Base-by-base conservation (phyloP, 2,329 filamentous ascomycete species). In the Hirsutella thompsonii region DNA sequence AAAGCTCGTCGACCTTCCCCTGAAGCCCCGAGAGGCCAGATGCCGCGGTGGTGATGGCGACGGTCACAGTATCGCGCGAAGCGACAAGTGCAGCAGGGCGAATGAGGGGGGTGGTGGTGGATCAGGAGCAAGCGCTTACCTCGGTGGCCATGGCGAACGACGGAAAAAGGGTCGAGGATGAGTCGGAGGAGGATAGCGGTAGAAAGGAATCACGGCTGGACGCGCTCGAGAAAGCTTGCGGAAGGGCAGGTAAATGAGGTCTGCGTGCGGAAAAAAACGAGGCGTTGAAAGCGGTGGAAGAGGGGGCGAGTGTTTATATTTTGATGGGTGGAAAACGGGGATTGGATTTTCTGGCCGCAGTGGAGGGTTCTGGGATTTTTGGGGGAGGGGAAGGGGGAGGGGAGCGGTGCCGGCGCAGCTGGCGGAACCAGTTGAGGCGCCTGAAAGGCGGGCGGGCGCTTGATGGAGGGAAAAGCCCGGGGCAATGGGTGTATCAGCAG, bases 141-240 rank as follows among this genome's bases (percentile, higher is more conserved):
- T 60, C 58, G 47, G 55, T 58, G 43, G 58, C 46, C 58, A 60
- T 60, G 40, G 41, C 50, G 41, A 39, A 35, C 45, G 40, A 47
- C 40, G 39, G 30, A 30, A 32, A 34, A 20, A 28, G 30, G 21
- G 21, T 8, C 9, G 30, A 19, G 13, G 21, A n/a, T 29, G 23
- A 16, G n/a, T 36, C n/a, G n/a, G 26, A 14, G 32, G 6, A 20
- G n/a, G 21, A 11, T 18, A 32, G 30, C 20, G 37, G 21, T 8
- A 16, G 16, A 32, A 23, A 35, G 36, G 37, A 18, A 32, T 36
- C 44, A 44, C 46, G 50, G 41, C 46, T 46, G 46, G 44, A 45
- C 32, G 32, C 44, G 45, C 43, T 44, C 38, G 40, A 32, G 46
- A 11, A 42, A 44, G 41, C 47, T 47, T 14, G 32, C 14, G 32